These are phyloP conservation scores for Pleurotus citrinopileatus DNA, from an alignment of 768 basidiomycete species.

Conservation along the genomic window DNA sequence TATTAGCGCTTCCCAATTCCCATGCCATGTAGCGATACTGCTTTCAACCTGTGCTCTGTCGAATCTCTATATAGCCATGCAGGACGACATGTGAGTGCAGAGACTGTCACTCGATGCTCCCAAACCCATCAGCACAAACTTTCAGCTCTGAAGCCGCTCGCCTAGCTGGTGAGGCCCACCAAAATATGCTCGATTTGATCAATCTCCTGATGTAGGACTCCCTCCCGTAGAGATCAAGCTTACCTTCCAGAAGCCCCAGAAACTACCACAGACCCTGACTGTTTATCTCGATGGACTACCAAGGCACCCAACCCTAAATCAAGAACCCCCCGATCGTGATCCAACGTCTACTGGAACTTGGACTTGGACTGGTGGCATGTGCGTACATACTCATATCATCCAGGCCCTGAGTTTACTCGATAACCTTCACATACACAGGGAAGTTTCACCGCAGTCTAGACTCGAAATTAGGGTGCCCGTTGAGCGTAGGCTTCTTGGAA, in stretches of 20 bases:
- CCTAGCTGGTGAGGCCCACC: too few relatives aligned
- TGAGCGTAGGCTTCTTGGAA: not conserved
- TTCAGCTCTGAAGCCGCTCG: too few relatives aligned
- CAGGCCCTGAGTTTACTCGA: not conserved
- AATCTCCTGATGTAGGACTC: too few relatives aligned
- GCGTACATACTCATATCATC: not conserved
- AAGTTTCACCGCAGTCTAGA: not conserved
- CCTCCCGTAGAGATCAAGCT: not conserved
- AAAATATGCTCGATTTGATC: too few relatives aligned
- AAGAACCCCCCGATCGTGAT: too few relatives aligned
- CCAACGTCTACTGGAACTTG: not conserved
- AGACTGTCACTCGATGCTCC: too few relatives aligned
- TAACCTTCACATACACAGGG: not conserved
- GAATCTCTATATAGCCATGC: too few relatives aligned
- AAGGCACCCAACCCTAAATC: not conserved
- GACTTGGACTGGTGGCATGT: not conserved
- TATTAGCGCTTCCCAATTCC: too few relatives aligned
- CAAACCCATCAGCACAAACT: too few relatives aligned
- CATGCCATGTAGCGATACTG: too few relatives aligned
- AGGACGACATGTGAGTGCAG: too few relatives aligned
- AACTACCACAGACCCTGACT: not conserved
- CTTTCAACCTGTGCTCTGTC: too few relatives aligned
- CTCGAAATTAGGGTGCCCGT: not conserved
- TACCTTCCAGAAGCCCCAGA: not conserved
- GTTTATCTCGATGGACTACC: constrained; percentile 7